Base-by-base conservation (phyloP, 345 rosid genomes). In the Eutrema japonicum region DNA sequence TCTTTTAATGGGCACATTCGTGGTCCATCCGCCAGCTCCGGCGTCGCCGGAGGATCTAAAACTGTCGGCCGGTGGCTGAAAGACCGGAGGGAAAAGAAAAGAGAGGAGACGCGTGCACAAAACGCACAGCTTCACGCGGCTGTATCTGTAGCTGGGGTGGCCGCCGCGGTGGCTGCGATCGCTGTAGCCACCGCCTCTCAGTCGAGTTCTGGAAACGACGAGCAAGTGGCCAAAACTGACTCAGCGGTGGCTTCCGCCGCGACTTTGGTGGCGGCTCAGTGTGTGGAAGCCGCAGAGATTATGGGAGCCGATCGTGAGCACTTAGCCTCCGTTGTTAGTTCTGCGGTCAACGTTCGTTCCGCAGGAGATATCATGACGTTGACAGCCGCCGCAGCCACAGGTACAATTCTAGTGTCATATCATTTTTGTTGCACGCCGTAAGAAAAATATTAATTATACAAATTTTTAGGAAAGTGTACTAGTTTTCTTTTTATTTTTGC, bases 271-370 rank as follows among this genome's bases (percentile, higher is more conserved):
- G 96, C 96, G 0, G 96, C 96, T 0, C 93, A 92, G 68, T 92
- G 97, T 29, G 88, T 89, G 4, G 97, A 92, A 77, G 89, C 90
- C 0, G 97, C 97, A 0, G 96, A 89, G 80, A 83, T 86, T 0
- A 71, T 89, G 88, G 97, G 97, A 10, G 97, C 94, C 0, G 94
- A 92, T 71, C 89, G 96, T 1, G 97, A 89, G 42, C 96, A 84
- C 26, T 79, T 92, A 8, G 87, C 96, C 10, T 74, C 92, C 0
- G 85, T 89, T 6, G 86, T 92, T 3, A 80, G 88, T 76, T 92
- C 97, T 3, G 97, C 97, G 0, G 93, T 92, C 1, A 89, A 85
- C 64, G 92, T 89, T 26, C 85, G 90, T 2, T 88, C 96, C 1
- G 82, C 94, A 0, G 97, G 97, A 0, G 97, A 92, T 74, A 86